Percentiles rank a stretch among this genome's conserved stretches.
These are phyloP conservation scores for Sclerotiophoma versabilis DNA, from an alignment of 2,329 filamentous ascomycete genomes.

Conservation along the genomic window DNA sequence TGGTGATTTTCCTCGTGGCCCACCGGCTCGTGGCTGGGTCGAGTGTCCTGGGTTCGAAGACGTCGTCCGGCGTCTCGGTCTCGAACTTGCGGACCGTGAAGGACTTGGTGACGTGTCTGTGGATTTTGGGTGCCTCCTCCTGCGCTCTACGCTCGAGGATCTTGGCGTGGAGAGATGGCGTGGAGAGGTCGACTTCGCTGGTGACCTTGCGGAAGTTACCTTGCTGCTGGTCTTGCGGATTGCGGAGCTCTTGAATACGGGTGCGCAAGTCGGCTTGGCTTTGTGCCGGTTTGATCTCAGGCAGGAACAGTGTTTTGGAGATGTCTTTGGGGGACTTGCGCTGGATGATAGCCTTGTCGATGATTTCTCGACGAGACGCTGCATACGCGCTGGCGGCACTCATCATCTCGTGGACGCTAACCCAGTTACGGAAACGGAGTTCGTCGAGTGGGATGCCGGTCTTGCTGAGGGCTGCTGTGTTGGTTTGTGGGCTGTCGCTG, in stretches of 20 bases:
- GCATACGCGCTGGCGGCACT: slow-evolving; percentile 43
- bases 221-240: slow-evolving; percentile 6
- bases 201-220: slow-evolving; percentile 8
- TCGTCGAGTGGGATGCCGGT: slow-evolving; percentile 54
- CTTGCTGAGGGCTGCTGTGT: slow-evolving; percentile 27
- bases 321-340: slow-evolving; percentile 7
- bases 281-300: neutral
- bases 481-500: slow-evolving; percentile 9
- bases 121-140: neutral
- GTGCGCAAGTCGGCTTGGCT: neutral
- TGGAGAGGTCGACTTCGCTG: neutral
- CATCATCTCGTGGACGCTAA: slow-evolving; percentile 56
- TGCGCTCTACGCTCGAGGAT: neutral
- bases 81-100: neutral
- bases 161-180: neutral
- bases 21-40: slow-evolving; percentile 1
- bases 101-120: slow-evolving; percentile 9
- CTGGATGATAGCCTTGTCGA: slow-evolving; percentile 22
- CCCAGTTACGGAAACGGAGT: slow-evolving; percentile 60
- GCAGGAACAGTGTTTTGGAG: neutral
- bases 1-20: neutral
- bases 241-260: slow-evolving; percentile 2
- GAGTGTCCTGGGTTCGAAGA: neutral
- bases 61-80: neutral
- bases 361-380: neutral